phyloP scores from a whole-genome alignment of 371 early-diverging fungal genomes.

The Haplosporangium sp. region DNA sequence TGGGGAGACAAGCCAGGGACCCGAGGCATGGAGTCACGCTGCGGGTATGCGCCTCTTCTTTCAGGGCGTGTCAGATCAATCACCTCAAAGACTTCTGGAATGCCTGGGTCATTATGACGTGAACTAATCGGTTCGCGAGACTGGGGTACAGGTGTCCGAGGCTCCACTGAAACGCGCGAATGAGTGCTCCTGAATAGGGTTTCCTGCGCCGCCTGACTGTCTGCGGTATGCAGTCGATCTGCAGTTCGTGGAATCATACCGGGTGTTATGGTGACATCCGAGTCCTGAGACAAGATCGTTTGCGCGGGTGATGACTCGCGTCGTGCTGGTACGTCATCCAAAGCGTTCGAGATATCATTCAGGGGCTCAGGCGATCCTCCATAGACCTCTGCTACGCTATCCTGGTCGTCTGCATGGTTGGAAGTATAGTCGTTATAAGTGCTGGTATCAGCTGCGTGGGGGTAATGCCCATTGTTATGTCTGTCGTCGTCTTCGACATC shows the following conservation, averaged over 20 bases:
- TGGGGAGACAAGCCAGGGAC: constrained; percentile 30
- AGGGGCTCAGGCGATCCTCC: constrained; percentile 10
- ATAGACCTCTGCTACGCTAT: constrained; percentile 22
- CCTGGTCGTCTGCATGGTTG: constrained; percentile 15
- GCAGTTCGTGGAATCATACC: not conserved
- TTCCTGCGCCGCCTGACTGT: not conserved
- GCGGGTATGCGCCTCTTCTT: constrained; percentile 26
- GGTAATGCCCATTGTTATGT: not conserved
- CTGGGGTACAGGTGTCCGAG: no score
- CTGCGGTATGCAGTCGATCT: not conserved
- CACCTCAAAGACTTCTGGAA: constrained; percentile 28
- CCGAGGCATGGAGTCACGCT: constrained; percentile 26
- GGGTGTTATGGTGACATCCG: constrained; percentile 21
- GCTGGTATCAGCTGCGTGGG: no score
- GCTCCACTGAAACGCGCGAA: not conserved
- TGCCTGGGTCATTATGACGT: no score
- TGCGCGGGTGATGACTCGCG: constrained; percentile 14
- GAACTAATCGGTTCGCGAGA: no score
- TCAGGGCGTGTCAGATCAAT: constrained; percentile 41
- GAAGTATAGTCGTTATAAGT: constrained; percentile 7
- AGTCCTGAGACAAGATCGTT: constrained; percentile 11
- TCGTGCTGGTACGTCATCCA: not conserved
- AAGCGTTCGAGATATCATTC: not conserved
- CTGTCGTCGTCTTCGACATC: constrained; percentile 3
- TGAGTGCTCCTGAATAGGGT: not conserved